phyloP scores from a whole-genome alignment of 1,284 basidiomycete genomes.

The Puccinia triticina region DNA sequence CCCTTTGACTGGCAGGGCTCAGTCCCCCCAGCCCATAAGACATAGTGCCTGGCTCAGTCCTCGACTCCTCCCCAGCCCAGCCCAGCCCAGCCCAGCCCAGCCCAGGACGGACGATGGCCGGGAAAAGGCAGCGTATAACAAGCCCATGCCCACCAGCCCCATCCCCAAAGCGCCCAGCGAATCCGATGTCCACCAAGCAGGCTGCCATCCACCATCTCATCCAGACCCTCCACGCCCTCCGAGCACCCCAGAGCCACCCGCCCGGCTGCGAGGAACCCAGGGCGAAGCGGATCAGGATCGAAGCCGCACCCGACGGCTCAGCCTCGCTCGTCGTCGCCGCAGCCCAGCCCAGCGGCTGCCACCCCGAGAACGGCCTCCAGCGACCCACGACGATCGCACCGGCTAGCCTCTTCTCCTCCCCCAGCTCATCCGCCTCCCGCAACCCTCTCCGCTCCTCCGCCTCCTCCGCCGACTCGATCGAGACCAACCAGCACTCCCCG shows the following conservation, averaged over 20 bases:
- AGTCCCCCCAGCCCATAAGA: too few species aligned
- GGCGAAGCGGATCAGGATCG: constrained; percentile 12
- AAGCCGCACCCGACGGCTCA: constrained; percentile 28
- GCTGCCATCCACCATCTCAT: constrained; percentile 4
- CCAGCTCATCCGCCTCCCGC: neutral
- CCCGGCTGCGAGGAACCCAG: neutral
- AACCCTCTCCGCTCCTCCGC: neutral
- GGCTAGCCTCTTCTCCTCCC: constrained; percentile 8
- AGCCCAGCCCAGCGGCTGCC: neutral
- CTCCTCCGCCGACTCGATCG: neutral
- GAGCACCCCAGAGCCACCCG: neutral
- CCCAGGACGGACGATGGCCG: too few species aligned
- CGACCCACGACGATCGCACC: constrained; percentile 4
- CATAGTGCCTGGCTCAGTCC: too few species aligned
- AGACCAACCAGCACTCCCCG: constrained; percentile 5
- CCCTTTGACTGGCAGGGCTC: too few species aligned
- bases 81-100: too few species aligned
- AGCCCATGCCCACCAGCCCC: too few species aligned
- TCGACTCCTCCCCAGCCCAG: too few species aligned
- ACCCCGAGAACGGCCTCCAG: neutral
- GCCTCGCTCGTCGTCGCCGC: neutral
- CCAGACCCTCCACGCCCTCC: neutral
- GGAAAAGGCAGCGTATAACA: too few species aligned
- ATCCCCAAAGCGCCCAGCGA: too few species aligned
- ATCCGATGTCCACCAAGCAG: neutral